Evolutionary conservation across 805 yeast genomes (phyloP), one percentile per base, ranked within the genome.

Genomic region (Spathaspora girioi): DNA sequence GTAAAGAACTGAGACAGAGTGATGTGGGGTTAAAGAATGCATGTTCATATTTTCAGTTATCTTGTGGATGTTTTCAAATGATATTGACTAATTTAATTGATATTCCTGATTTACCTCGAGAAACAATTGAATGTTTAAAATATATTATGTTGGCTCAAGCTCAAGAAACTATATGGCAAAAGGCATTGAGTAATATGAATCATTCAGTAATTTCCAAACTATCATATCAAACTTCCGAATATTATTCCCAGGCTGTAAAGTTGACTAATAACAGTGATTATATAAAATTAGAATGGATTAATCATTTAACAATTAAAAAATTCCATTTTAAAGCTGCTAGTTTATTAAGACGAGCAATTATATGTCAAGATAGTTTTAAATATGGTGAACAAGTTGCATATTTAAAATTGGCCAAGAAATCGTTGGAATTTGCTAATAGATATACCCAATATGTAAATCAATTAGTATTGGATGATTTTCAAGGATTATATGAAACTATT

Each of bases 131-230:
- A 11, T 71, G 83, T 15, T 67, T 91, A 49, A 67, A 75, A 38
- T 57, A 63, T 11, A 60, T 90, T 35, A 80, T 81, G 80, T 62
- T 87, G 40, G 94, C 96, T 0, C 96, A 89, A 60, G 94, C 96
- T 0, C 97, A 91, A 66, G 97, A 92, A 61, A 77, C 82, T 11
- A 82, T 86, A 47, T 91, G 97, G 97, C 82, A 79, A 46, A 84
- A 84, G 59, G 90, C 96, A 0, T 49, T 70, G 3, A 66, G 74
- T 35, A 64, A 68, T 38, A 64, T 68, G 15, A 69, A 73, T 58
- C 83, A 87, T 60, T 70, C 85, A 0, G 70, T 83, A 3, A 67
- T 91, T 2, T 77, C 94, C 0, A 80, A 82, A 57, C 67, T 92
- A 44, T 79, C 96, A 0, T 65, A 73, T 5, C 89, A 85, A 59